Evolutionary conservation across 2,329 filamentous ascomycete genomes (phyloP).

Genomic region (Triangularia verruculosa): DNA sequence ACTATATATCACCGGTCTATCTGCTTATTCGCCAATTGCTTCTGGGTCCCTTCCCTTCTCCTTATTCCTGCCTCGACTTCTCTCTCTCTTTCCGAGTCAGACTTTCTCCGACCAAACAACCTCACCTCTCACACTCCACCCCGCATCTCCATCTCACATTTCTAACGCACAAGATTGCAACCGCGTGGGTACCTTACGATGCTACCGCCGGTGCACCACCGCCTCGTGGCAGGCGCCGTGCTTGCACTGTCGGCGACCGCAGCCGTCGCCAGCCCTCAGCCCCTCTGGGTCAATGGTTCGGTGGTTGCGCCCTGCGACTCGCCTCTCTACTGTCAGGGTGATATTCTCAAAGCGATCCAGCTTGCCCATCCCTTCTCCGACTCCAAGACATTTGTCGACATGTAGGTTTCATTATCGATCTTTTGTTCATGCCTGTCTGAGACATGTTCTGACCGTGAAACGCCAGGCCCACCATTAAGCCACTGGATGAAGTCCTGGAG

Average conservation of each 20-base stretch:
- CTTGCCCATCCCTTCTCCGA: conserved; percentile 62
- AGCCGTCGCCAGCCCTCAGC: conserved; percentile 35
- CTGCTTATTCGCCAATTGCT: background rate
- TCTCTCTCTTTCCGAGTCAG: background rate
- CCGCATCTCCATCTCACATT: background rate
- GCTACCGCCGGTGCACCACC: background rate
- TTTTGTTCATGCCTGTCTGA: conserved; percentile 8
- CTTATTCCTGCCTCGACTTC: background rate
- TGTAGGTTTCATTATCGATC: conserved; percentile 43
- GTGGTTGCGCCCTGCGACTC: conserved; percentile 64
- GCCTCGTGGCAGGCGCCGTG: background rate
- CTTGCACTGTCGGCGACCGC: background rate
- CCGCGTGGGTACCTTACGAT: conserved; percentile 2
- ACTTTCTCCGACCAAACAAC: background rate
- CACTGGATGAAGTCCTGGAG: conserved; percentile 57
- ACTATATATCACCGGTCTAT: background rate
- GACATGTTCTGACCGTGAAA: conserved; percentile 19
- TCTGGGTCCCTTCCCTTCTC: background rate
- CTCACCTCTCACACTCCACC: background rate
- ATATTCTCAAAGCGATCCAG: conserved; percentile 60
- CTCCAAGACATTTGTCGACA: conserved; percentile 70
- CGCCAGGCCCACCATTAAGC: conserved; percentile 55
- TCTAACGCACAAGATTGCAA: background rate
- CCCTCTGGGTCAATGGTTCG: conserved; percentile 57
- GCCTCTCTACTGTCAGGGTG: conserved; percentile 64